Evolutionary conservation across 2,329 filamentous ascomycete genomes (phyloP).

Genomic region (Exophiala aquamarina): DNA sequence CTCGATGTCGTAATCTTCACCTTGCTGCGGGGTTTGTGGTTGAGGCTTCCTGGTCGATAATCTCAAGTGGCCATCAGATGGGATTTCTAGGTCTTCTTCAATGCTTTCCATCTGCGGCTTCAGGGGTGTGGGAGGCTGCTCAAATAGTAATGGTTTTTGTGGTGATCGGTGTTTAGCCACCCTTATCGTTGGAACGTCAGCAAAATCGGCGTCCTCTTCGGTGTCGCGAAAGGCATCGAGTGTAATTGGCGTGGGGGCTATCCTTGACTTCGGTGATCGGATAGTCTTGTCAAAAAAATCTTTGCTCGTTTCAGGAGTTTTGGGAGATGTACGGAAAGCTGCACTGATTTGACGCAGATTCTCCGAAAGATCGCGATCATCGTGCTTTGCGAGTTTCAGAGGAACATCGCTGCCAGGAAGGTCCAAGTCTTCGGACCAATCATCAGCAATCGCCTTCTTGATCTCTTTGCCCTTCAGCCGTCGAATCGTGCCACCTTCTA

Average conservation of each 20-base stretch:
- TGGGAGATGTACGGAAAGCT: conserved; percentile 37
- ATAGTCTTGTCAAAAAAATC: conserved; percentile 33
- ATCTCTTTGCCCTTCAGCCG: conserved; percentile 74
- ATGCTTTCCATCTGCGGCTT: conserved; percentile 62
- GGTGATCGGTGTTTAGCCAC: conserved; percentile 58
- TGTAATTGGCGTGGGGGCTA: conserved; percentile 54
- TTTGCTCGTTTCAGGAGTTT: conserved; percentile 30
- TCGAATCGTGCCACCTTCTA: conserved; percentile 92
- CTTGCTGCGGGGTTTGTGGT: conserved; percentile 62
- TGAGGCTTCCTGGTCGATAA: conserved; percentile 62
- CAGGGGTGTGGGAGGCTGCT: conserved; percentile 33
- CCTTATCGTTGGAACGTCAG: conserved; percentile 67
- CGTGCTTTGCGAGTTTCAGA: conserved; percentile 65
- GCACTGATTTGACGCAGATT: conserved; percentile 66
- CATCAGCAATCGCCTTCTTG: conserved; percentile 71
- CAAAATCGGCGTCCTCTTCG: conserved; percentile 62
- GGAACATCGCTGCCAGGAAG: conserved; percentile 58
- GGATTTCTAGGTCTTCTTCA: conserved; percentile 71
- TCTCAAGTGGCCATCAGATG: conserved; percentile 61
- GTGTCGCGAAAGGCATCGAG: conserved; percentile 65
- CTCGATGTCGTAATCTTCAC: conserved; percentile 76
- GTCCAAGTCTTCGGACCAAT: conserved; percentile 79
- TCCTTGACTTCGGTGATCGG: conserved; percentile 45
- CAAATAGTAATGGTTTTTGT: conserved; percentile 50
- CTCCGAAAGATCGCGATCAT: conserved; percentile 65